Evolutionary conservation across 345 rosid species (phyloP).

Genomic region (Hibiscus tridactylites): DNA sequence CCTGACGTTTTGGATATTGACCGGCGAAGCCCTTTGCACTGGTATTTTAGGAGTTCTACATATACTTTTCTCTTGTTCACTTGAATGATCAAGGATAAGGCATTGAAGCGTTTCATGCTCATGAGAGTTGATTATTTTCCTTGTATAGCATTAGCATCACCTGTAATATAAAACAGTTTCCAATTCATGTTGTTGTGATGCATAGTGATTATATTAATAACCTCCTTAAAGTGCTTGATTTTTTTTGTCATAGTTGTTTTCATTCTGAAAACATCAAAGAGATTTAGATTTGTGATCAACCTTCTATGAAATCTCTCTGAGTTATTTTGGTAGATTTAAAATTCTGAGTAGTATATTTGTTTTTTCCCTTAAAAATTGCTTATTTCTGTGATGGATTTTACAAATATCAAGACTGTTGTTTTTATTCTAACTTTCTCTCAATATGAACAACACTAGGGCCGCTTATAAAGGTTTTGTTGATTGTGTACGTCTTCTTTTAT

Average conservation of each 20-base stretch:
- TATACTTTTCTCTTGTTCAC: too few relatives aligned
- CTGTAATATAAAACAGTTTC: too few relatives aligned
- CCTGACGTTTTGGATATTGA: too few relatives aligned
- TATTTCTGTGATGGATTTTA: neutral
- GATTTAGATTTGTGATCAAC: neutral
- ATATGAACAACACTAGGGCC: conserved; percentile 70
- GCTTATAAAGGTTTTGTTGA: conserved; percentile 99
- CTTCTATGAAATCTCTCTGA: neutral
- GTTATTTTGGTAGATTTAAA: neutral
- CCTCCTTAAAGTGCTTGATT: neutral
- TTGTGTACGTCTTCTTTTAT: conserved; percentile 85
- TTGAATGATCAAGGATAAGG: too few relatives aligned
- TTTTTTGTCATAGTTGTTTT: neutral
- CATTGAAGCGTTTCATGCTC: too few relatives aligned
- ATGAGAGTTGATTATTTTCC: too few relatives aligned
- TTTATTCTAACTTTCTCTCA: conserved; percentile 9
- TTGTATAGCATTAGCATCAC: too few relatives aligned
- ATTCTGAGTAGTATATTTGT: neutral
- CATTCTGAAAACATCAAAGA: neutral
- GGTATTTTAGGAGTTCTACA: too few relatives aligned
- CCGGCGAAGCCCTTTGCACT: too few relatives aligned
- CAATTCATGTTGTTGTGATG: neutral
- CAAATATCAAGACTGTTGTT: neutral
- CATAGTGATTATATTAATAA: neutral
- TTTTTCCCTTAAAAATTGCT: neutral